These are phyloP conservation scores for Pisolithus sp. DNA, from an alignment of 768 basidiomycete species.

Conservation along the genomic window DNA sequence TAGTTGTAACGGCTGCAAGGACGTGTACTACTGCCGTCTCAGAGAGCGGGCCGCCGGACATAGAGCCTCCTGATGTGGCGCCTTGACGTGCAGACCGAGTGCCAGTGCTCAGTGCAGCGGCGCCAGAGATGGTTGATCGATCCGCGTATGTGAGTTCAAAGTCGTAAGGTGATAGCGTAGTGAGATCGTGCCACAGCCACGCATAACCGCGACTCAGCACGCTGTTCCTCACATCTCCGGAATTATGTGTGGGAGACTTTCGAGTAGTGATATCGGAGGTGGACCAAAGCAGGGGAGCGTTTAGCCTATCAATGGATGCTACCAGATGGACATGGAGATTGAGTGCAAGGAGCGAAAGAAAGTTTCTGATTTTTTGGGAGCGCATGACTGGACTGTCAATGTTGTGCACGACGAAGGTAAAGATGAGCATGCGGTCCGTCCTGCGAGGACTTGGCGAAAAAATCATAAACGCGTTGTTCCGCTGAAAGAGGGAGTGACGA, in stretches of 20 bases:
- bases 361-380: slow-evolving; percentile 51
- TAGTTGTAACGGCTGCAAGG: slow-evolving; percentile 79
- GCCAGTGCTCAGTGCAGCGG: slow-evolving; percentile 29
- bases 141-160: slow-evolving; percentile 66
- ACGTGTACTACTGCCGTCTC: slow-evolving; percentile 78
- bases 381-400: slow-evolving; percentile 76
- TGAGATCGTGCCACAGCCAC: slow-evolving; percentile 88
- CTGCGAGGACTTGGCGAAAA: slow-evolving; percentile 37
- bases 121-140: slow-evolving; percentile 55
- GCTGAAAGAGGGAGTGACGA: slow-evolving; percentile 23
- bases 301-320: slow-evolving; percentile 84
- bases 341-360: slow-evolving; percentile 66
- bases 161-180: slow-evolving; percentile 79
- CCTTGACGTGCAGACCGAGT: slow-evolving; percentile 18
- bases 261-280: slow-evolving; percentile 55
- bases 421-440: slow-evolving; percentile 36
- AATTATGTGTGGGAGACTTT: slow-evolving; percentile 30
- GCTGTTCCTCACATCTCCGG: slow-evolving; percentile 3
- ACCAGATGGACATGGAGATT: slow-evolving; percentile 74
- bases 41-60: slow-evolving; percentile 45
- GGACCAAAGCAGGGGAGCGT: slow-evolving; percentile 79
- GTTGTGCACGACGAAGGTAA: slow-evolving; percentile 82
- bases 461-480: slow-evolving; percentile 62
- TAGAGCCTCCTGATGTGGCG: slow-evolving; percentile 22
- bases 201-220: slow-evolving; percentile 45